These are phyloP conservation scores for Caloboletus inedulis DNA, from an alignment of 1,284 basidiomycete species.

Conservation along the genomic window DNA sequence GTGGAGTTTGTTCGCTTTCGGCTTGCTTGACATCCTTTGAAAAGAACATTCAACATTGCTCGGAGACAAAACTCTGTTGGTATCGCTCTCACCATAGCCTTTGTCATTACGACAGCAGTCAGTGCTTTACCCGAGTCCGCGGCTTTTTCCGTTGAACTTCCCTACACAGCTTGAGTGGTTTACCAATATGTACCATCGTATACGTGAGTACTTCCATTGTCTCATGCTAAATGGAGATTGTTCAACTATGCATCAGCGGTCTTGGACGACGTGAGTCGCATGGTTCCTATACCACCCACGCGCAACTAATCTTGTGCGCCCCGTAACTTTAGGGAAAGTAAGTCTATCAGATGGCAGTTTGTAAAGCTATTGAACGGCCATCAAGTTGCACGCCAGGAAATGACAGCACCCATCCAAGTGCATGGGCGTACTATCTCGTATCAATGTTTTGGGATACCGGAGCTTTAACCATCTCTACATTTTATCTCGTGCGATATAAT, in stretches of 20 bases:
- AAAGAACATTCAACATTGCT: constrained; percentile 35
- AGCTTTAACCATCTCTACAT: constrained; percentile 36
- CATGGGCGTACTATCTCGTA: constrained; percentile 43
- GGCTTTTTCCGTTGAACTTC: not conserved
- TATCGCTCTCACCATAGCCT: constrained; percentile 15
- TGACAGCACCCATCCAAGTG: constrained; percentile 20
- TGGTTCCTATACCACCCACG: not conserved
- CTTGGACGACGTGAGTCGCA: constrained; percentile 18
- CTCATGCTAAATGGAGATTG: not conserved
- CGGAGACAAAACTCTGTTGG: constrained; percentile 25
- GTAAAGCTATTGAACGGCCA: not conserved
- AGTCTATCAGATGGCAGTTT: not conserved
- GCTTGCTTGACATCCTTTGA: not conserved
- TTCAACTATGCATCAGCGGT: constrained; percentile 22
- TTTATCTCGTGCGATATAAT: constrained; percentile 32
- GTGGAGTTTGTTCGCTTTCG: not conserved
- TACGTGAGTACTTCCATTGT: constrained; percentile 19
- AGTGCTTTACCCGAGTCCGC: not conserved
- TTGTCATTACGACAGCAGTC: constrained; percentile 23
- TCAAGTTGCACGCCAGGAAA: constrained; percentile 38
- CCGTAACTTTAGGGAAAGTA: constrained; percentile 26
- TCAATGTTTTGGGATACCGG: constrained; percentile 40
- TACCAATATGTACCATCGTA: constrained; percentile 28
- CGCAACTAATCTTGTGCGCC: constrained; percentile 5
- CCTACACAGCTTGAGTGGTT: constrained; percentile 31